Percentiles rank a stretch among this genome's conserved stretches.
These are phyloP conservation scores for Aspergillaceae sp. DNA, from an alignment of 2,329 filamentous ascomycete species.

Conservation along the genomic window DNA sequence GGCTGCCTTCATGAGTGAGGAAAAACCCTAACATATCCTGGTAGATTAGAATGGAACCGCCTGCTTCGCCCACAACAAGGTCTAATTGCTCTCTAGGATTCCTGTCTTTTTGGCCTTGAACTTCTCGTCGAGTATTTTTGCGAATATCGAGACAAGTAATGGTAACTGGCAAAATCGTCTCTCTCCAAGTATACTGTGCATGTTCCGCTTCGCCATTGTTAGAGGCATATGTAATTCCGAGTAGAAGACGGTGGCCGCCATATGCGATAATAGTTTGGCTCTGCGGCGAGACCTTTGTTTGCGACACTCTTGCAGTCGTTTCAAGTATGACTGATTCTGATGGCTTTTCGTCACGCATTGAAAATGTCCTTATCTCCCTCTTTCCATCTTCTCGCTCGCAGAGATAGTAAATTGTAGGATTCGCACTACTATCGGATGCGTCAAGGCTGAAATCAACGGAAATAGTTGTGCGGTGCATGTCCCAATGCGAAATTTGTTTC, in stretches of 20 bases:
- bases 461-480: conserved; percentile 29
- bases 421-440: conserved; percentile 15
- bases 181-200: conserved; percentile 45
- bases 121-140: conserved; percentile 19
- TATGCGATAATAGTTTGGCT: conserved; percentile 32
- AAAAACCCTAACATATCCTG: conserved; percentile 60
- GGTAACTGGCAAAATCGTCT: conserved; percentile 49
- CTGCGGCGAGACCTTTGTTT: conserved; percentile 20
- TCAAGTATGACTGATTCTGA: conserved; percentile 20
- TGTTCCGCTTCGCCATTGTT: conserved; percentile 28
- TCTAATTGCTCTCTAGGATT: conserved; percentile 49
- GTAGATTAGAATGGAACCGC: conserved; percentile 74
- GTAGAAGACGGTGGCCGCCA: conserved; percentile 42
- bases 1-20: conserved; percentile 35
- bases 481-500: conserved; percentile 37
- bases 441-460: conserved; percentile 16
- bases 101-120: conserved; percentile 9
- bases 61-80: conserved; percentile 65
- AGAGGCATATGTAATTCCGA: conserved; percentile 46
- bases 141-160: conserved; percentile 61
- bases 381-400: conserved; percentile 30
- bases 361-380: conserved; percentile 23
- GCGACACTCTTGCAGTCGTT: conserved; percentile 19
- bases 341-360: conserved; percentile 13
- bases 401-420: conserved; percentile 33